Percentiles rank a stretch among this genome's conserved stretches.
These are phyloP conservation scores for Xylariaceae sp. DNA, from an alignment of 2,329 filamentous ascomycete genomes.

Conservation along the genomic window DNA sequence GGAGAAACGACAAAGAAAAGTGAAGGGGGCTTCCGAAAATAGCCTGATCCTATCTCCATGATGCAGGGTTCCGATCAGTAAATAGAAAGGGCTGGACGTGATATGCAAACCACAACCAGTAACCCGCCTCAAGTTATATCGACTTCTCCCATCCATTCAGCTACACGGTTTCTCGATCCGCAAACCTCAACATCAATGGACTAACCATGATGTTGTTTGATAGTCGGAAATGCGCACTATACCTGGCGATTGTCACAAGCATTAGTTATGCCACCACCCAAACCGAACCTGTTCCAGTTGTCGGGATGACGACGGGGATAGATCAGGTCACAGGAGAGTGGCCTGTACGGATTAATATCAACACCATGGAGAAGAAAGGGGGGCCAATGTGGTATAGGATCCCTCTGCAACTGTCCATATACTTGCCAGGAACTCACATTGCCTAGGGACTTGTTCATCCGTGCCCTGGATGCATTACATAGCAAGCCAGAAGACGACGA, in stretches of 20 bases:
- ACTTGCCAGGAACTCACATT: conserved; percentile 3
- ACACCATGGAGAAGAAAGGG: conserved; percentile 35
- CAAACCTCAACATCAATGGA: neutral
- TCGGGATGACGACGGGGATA: conserved; percentile 27
- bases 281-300: conserved; percentile 20
- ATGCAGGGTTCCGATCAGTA: neutral
- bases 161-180: neutral
- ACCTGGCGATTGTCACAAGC: conserved; percentile 4
- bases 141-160: neutral
- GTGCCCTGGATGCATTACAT: conserved; percentile 41
- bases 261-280: conserved; percentile 8
- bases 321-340: conserved; percentile 34
- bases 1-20: neutral
- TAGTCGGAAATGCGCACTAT: conserved; percentile 5
- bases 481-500: conserved; percentile 37
- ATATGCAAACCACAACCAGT: neutral
- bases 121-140: neutral
- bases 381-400: conserved; percentile 26
- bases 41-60: neutral
- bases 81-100: neutral
- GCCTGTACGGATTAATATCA: conserved; percentile 45
- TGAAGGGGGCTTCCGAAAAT: neutral
- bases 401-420: neutral
- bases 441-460: conserved; percentile 46
- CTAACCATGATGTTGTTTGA: conserved; percentile 4